A percentile compares a stretch with the other conserved stretches of the same genome.
phyloP scores from a whole-genome alignment of 73 alveolate species.

The Paramecium primaurelia region DNA sequence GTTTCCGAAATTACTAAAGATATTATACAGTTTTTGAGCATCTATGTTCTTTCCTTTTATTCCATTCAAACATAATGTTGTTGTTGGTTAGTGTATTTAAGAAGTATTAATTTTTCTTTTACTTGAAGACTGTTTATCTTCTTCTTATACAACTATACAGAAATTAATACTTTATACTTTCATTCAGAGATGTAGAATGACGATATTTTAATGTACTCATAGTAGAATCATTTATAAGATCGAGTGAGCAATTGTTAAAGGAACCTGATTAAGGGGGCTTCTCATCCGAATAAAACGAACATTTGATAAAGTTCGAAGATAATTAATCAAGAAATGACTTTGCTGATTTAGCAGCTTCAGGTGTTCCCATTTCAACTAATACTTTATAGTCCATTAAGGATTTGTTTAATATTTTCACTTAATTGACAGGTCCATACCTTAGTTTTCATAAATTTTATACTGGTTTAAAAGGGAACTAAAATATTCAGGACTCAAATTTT shows the following conservation, averaged over 20 bases:
- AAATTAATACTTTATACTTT: neutral
- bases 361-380: neutral
- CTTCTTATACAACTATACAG: neutral
- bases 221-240: neutral
- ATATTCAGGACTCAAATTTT: constrained; percentile 36
- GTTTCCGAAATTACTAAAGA: constrained; percentile 36
- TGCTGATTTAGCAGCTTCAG: constrained; percentile 12
- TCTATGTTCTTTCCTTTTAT: neutral
- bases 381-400: constrained; percentile 1
- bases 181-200: neutral
- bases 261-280: neutral
- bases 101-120: neutral
- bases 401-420: neutral
- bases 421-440: constrained; percentile 20
- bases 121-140: neutral
- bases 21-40: constrained; percentile 3
- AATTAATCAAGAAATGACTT: constrained; percentile 1
- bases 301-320: constrained; percentile 3
- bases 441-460: neutral
- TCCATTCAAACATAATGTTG: neutral
- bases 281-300: neutral
- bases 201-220: neutral
- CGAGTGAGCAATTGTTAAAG: neutral
- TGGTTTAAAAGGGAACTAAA: neutral
- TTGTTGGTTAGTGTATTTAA: neutral